Conservation (phyloP, 2,329 filamentous ascomycete species). For the Colletotrichum viniferum region DNA sequence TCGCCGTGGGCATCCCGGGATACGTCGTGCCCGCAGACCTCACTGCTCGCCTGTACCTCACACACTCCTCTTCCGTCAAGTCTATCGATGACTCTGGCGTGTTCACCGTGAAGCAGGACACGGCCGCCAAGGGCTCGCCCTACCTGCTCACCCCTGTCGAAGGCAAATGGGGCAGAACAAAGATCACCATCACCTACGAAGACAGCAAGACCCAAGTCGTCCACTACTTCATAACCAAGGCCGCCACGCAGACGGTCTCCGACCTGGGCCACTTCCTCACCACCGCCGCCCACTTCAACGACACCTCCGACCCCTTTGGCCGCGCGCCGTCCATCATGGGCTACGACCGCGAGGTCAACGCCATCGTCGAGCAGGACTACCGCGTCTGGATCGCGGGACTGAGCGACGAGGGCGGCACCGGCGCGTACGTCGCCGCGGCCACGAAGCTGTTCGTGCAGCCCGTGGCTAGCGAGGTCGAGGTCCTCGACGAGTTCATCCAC, state of each 20-base stretch:
- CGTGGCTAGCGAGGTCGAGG: slow-evolving; percentile 49
- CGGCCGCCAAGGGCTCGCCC: not conserved
- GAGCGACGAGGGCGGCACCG: slow-evolving; percentile 63
- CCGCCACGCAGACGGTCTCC: slow-evolving; percentile 44
- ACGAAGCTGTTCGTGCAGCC: slow-evolving; percentile 61
- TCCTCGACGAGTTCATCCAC: slow-evolving; percentile 59
- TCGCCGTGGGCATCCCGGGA: slow-evolving; percentile 58
- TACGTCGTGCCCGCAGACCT: slow-evolving; percentile 56
- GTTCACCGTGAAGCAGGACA: slow-evolving; percentile 25
- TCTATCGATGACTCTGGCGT: slow-evolving; percentile 43
- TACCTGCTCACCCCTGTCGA: slow-evolving; percentile 49
- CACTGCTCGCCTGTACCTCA: slow-evolving; percentile 49
- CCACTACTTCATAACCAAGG: slow-evolving; percentile 60
- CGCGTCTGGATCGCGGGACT: slow-evolving; percentile 65
- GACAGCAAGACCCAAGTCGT: slow-evolving; percentile 55
- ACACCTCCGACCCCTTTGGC: slow-evolving; percentile 57
- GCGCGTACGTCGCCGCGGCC: slow-evolving; percentile 57
- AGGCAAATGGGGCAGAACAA: slow-evolving; percentile 52
- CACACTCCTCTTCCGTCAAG: slow-evolving; percentile 40
- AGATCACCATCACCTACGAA: slow-evolving; percentile 51
- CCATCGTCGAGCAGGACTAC: slow-evolving; percentile 48
- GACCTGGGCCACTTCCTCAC: slow-evolving; percentile 59
- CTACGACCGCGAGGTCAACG: slow-evolving; percentile 54
- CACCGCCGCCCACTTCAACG: slow-evolving; percentile 55
- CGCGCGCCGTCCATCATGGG: slow-evolving; percentile 60